Percentiles rank a stretch among this genome's conserved stretches.
Evolutionary conservation across 2,329 filamentous ascomycete genomes (phyloP).

Genomic region (Pestalotiopsis sp.): DNA sequence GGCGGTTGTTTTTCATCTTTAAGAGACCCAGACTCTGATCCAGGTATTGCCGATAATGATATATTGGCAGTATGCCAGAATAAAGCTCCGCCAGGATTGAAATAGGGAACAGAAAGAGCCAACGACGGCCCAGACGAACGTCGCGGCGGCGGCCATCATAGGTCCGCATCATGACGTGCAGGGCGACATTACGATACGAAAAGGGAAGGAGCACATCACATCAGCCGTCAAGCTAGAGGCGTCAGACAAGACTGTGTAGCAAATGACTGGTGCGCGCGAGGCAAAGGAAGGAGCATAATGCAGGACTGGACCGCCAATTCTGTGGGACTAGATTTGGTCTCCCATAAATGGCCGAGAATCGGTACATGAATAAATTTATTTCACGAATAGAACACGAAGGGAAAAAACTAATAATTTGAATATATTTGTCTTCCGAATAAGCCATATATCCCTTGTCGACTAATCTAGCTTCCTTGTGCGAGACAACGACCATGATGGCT

Average conservation of each 20-base stretch:
- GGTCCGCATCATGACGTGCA: not conserved
- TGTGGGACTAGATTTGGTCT: not conserved
- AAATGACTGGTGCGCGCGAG: not conserved
- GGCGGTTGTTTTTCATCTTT: not conserved
- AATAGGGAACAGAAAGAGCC: not conserved
- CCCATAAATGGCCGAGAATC: not conserved
- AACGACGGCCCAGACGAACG: not conserved
- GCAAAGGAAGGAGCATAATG: not conserved
- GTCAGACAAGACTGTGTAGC: not conserved
- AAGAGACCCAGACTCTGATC: slow-evolving; percentile 1
- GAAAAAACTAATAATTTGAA: not conserved
- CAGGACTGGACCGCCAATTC: not conserved
- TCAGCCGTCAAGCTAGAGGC: not conserved
- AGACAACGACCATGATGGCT: not conserved
- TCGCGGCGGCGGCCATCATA: not conserved
- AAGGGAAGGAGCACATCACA: not conserved
- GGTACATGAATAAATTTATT: not conserved
- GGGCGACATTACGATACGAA: not conserved
- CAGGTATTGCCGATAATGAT: not conserved
- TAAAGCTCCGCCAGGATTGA: not conserved
- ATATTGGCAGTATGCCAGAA: not conserved
- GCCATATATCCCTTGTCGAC: not conserved
- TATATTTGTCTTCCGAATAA: not conserved
- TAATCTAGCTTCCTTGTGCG: not conserved
- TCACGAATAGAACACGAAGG: not conserved